Percentiles rank a stretch among this genome's conserved stretches.
Conservation (phyloP, 768 basidiomycete species). For the Hericium coralloides region DNA sequence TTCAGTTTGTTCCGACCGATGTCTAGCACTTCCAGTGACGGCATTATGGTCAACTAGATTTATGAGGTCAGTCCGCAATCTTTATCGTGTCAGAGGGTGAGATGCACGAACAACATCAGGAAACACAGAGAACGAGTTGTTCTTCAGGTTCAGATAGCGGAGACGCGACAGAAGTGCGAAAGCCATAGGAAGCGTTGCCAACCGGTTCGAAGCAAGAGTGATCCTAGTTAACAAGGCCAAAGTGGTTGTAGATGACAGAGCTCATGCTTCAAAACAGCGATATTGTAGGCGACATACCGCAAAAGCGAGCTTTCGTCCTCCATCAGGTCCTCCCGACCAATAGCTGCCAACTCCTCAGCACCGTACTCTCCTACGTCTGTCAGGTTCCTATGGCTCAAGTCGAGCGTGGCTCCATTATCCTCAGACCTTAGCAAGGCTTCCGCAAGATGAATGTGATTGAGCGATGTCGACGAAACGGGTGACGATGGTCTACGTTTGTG, state of each 20-base stretch:
- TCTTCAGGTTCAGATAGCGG: slow-evolving; percentile 81
- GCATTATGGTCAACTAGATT: slow-evolving; percentile 68
- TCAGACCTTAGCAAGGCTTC: slow-evolving; percentile 58
- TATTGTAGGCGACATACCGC: slow-evolving; percentile 37
- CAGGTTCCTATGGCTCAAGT: slow-evolving; percentile 72
- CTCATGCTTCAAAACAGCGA: too few species aligned
- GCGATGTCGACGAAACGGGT: slow-evolving; percentile 28
- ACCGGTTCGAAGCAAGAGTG: slow-evolving; percentile 77
- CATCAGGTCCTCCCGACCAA: slow-evolving; percentile 36
- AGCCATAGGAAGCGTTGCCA: slow-evolving; percentile 66
- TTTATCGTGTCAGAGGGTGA: neutral
- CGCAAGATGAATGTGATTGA: slow-evolving; percentile 49
- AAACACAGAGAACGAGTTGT: slow-evolving; percentile 73
- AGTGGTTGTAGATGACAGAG: neutral
- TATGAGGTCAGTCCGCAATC: neutral
- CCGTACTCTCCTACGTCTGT: slow-evolving; percentile 68
- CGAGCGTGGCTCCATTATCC: slow-evolving; percentile 77
- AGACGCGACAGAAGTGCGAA: slow-evolving; percentile 66
- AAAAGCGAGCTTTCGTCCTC: slow-evolving; percentile 47
- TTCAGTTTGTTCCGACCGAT: slow-evolving; percentile 88
- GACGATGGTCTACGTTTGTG: slow-evolving; percentile 14
- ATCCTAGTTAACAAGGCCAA: slow-evolving; percentile 40
- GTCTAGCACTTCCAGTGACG: slow-evolving; percentile 88
- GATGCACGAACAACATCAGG: slow-evolving; percentile 70
- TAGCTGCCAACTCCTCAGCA: slow-evolving; percentile 66